These are phyloP conservation scores for Lasiodiplodia citricola DNA, from an alignment of 2,329 filamentous ascomycete species.

Conservation along the genomic window DNA sequence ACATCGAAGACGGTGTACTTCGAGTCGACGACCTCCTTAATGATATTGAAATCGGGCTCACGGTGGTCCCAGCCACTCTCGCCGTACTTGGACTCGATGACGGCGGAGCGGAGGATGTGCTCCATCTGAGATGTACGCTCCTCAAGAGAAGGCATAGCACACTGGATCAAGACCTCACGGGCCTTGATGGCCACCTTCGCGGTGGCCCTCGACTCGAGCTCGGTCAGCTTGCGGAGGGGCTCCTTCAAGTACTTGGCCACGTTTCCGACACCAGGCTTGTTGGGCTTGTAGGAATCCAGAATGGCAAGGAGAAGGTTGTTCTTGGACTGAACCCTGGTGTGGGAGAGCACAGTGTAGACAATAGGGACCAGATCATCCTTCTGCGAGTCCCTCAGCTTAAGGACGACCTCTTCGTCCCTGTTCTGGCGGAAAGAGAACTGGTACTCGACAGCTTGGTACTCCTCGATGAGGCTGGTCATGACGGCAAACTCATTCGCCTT, in stretches of 20 bases:
- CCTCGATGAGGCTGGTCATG: conserved; percentile 77
- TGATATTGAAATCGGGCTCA: conserved; percentile 84
- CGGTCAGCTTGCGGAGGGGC: conserved; percentile 82
- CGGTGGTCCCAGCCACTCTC: conserved; percentile 97
- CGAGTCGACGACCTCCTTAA: conserved; percentile 98
- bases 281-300: conserved; percentile 91
- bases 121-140: conserved; percentile 97
- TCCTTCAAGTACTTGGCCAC: conserved; percentile 86
- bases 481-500: conserved; percentile 89
- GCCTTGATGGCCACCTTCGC: conserved; percentile 98
- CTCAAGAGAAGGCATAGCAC: conserved; percentile 91
- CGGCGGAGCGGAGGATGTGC: conserved; percentile 93
- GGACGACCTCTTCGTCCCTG: conserved; percentile 91
- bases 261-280: conserved; percentile 88
- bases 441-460: conserved; percentile 83
- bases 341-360: conserved; percentile 87
- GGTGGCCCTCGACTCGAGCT: conserved; percentile 83
- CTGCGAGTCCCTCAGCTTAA: conserved; percentile 93
- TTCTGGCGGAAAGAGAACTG: conserved; percentile 84
- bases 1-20: conserved; percentile 99
- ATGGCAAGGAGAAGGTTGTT: conserved; percentile 92
- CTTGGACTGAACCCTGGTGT: conserved; percentile 91
- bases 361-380: conserved; percentile 89
- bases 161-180: conserved; percentile 96
- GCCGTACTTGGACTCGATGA: conserved; percentile 95